Base-by-base conservation (phyloP, 1,284 basidiomycete species). In the Apiotrichum mycotoxinovorans region DNA sequence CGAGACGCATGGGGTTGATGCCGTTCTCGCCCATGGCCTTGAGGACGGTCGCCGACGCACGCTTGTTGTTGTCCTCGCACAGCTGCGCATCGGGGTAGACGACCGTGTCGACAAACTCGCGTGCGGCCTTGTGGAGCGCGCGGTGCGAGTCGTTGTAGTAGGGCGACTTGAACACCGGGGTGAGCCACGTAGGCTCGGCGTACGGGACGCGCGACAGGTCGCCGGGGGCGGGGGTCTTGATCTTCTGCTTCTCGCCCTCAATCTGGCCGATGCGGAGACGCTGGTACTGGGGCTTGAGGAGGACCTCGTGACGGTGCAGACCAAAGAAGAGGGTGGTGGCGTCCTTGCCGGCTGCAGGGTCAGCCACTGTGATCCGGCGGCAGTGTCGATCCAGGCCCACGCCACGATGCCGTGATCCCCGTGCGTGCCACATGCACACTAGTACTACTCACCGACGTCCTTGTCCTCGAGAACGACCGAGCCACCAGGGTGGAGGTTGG, bases 1-100 rank as follows among this genome's bases (percentile, higher is more conserved):
- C 94, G 75, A 97, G 80, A 52, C 91, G 85, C 92, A 96, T 96
- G 8, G 89, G 88, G 73, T 91, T 86, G 56, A 94, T 67, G 50
- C 92, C 86, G 51, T 85, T 56, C 59, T 83, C 83, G 4, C 86
- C 74, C 73, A 79, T 77, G 27, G 68, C 66, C 27, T 75, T 70
- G 42, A 77, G 60, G 22, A 79, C 76, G 44, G 70, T 66, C 52
- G 74, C 72, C 42, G 69, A 71, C 4, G 77, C 86, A 27, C 84
- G 82, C 74, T 90, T 90, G 34, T 88, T 89, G 67, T 85, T 86
- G 62, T 84, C 83, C 77, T 92, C 90, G 63, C 85, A 83, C 20
- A 80, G 81, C 80, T 89, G 75, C 12, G 79, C 79, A 63, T 80
- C 80, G 56, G 78, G 75, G 56, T 71, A 73, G 44, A 85, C 66